These are phyloP conservation scores for Cucumis hystrix DNA, from an alignment of 306 rosid genomes.

Conservation along the genomic window DNA sequence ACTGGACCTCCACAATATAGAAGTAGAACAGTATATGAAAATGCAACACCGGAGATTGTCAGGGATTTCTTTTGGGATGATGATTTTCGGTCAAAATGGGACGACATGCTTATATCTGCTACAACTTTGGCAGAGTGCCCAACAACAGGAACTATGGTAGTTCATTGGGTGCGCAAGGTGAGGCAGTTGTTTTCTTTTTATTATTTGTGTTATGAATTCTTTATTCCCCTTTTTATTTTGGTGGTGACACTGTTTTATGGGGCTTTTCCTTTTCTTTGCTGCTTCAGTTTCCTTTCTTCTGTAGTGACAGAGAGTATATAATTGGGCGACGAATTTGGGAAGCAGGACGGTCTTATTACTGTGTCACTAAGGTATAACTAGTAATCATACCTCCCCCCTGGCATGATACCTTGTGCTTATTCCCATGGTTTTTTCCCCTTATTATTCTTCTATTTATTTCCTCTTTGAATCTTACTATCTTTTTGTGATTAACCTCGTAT, in stretches of 20 bases:
- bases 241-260: background rate
- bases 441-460: background rate
- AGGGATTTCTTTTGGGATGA: constrained; percentile 63
- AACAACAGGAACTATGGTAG: constrained; percentile 38
- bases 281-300: constrained; percentile 49
- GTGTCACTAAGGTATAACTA: constrained; percentile 37
- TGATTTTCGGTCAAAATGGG: constrained; percentile 36
- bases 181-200: background rate
- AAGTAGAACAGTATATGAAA: constrained; percentile 36
- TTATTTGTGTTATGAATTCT: background rate
- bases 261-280: background rate
- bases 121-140: constrained; percentile 38
- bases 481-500: background rate
- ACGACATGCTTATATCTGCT: constrained; percentile 37
- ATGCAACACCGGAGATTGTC: constrained; percentile 35
- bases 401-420: background rate
- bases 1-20: constrained; percentile 53
- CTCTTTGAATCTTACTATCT: background rate
- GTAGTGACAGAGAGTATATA: constrained; percentile 47
- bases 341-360: constrained; percentile 36
- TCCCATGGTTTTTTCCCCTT: background rate
- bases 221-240: background rate
- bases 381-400: background rate
- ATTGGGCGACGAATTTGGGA: constrained; percentile 54
- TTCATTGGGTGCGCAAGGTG: constrained; percentile 50